A percentile compares a stretch with the other conserved stretches of the same genome.
These are phyloP conservation scores for Acanthamoeba culbertsoni DNA, from an alignment of 208 protist species.

Conservation along the genomic window DNA sequence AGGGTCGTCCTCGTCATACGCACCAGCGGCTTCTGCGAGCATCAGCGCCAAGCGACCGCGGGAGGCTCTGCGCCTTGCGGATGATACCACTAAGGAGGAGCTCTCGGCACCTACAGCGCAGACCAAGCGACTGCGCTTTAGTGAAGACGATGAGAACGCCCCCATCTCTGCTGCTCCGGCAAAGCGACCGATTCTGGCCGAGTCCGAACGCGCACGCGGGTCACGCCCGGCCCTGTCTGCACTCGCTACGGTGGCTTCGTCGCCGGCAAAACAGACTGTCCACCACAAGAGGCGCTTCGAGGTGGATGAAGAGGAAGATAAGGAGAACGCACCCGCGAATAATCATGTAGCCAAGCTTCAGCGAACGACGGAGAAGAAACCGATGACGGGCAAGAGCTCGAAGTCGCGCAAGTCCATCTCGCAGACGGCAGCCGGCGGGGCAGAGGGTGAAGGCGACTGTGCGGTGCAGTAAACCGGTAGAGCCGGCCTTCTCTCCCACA, in stretches of 20 bases:
- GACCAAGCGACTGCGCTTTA: neutral
- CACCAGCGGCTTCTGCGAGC: neutral
- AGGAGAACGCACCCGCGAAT: neutral
- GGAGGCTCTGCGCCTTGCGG: neutral
- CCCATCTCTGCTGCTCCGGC: neutral
- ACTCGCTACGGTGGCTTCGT: neutral
- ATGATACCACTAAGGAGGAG: neutral
- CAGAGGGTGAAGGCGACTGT: neutral
- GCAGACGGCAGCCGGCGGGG: neutral
- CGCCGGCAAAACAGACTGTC: neutral
- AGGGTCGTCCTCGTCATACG: neutral
- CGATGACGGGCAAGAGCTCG: neutral
- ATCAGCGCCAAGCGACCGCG: neutral
- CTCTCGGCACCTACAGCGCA: neutral
- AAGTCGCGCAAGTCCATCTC: conserved; percentile 33
- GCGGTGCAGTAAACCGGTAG: neutral
- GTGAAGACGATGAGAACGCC: neutral
- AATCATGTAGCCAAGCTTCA: neutral
- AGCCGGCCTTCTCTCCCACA: neutral
- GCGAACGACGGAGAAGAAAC: neutral
- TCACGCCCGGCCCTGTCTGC: neutral
- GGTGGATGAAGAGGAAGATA: neutral
- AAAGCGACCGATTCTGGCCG: neutral
- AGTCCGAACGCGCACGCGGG: neutral
- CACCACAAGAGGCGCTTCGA: neutral